Base-by-base conservation (phyloP, 2,329 filamentous ascomycete species). In the Exophiala phaeomuriformis region DNA sequence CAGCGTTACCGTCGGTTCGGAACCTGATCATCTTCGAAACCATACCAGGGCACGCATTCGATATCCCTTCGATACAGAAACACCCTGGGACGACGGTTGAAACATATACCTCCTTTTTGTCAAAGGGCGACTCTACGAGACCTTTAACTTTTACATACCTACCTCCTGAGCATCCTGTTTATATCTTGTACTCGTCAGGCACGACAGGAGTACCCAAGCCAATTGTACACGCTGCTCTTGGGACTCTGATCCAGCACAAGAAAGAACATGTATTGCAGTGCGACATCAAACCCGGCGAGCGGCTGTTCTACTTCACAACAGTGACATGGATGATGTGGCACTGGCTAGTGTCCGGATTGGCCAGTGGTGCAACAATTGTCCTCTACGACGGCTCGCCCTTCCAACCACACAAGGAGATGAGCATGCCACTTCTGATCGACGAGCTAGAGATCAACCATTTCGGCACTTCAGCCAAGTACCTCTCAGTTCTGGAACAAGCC, bases 291-390 rank as follows among this genome's bases (percentile, higher is more conserved):
- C 78, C 84, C 0, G 74, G 76, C 1, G 88, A 90, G 40, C 80
- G 85, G 19, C 77, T 96, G 65, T 87, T 96, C 69, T 96, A 96
- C 73, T 96, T 90, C 72, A 95, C 90, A 1, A 96, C 90, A 2
- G 90, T 86, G 7, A 94, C 89, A 0, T 96, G 90, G 93, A 97
- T 98, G 90, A 97, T 97, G 91, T 96, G 90, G 90, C 91, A 97
- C 68, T 97, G 91, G 90, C 84, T 90, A 39, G 80, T 96, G 19
- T 91, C 88, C 1, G 88, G 85, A 4, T 81, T 97, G 3, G 87
- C 90, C 6, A 84, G 82, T 31, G 91, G 91, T 49, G 81, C 87
- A 7, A 91, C 88, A 0, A 75, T 97, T 8, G 78, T 97, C 19
- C 77, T 97, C 3, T 98, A 96, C 70, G 88, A 95, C 49, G 93